Evolutionary conservation across 352 stramenopile species (phyloP).

Genomic region (Pythium angustatum): DNA sequence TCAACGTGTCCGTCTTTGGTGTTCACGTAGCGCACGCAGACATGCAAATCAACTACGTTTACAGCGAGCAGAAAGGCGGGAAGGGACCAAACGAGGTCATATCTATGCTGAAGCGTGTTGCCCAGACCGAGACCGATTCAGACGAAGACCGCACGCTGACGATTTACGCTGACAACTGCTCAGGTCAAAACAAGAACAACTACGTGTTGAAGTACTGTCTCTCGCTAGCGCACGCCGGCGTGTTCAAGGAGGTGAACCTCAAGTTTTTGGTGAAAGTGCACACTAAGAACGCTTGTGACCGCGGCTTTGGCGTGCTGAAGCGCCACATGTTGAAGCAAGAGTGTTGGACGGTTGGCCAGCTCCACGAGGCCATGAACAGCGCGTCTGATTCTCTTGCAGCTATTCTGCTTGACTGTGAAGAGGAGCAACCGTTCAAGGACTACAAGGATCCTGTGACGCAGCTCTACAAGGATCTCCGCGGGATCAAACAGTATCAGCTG

Average conservation of each 20-base stretch:
- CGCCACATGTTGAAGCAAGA: slow-evolving; percentile 1
- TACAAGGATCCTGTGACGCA: not conserved
- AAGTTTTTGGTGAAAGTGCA: slow-evolving; percentile 21
- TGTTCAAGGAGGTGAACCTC: not conserved
- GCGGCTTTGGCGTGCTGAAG: slow-evolving; percentile 13
- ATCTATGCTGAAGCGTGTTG: slow-evolving; percentile 1
- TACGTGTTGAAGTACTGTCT: slow-evolving; percentile 17
- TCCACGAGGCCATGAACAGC: not conserved
- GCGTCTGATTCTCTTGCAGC: not conserved
- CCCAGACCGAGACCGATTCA: not conserved
- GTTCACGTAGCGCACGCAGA: not conserved
- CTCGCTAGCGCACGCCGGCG: slow-evolving; percentile 3
- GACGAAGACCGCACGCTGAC: not conserved
- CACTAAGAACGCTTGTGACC: slow-evolving; percentile 25
- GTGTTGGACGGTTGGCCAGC: not conserved
- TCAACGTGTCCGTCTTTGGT: slow-evolving; percentile 3
- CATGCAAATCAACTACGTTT: slow-evolving; percentile 3
- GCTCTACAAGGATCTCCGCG: slow-evolving; percentile 1
- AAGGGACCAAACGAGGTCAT: slow-evolving; percentile 6
- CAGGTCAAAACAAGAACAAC: slow-evolving; percentile 25
- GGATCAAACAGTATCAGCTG: slow-evolving; percentile 10
- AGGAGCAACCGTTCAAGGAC: not conserved
- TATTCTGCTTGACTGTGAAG: not conserved
- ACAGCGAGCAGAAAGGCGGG: no score
- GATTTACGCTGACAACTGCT: slow-evolving; percentile 22